These are phyloP conservation scores for Rhizopus sp. DNA, from an alignment of 371 early-diverging fungal species.

Conservation along the genomic window DNA sequence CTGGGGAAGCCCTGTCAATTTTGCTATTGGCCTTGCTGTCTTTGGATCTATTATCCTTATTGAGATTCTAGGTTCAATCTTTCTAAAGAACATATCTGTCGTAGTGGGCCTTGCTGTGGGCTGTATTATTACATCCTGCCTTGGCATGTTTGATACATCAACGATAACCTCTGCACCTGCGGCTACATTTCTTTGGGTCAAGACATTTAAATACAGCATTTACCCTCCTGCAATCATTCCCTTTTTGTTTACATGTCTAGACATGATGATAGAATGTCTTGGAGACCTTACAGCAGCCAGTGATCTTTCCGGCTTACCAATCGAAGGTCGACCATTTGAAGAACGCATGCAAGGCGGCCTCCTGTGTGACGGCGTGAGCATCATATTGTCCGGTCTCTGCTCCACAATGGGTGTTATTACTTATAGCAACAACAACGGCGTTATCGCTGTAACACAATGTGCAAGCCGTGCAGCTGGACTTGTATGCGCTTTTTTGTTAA, in stretches of 20 bases:
- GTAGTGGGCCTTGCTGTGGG: slow-evolving; percentile 61
- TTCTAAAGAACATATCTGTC: slow-evolving; percentile 58
- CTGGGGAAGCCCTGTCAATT: slow-evolving; percentile 48
- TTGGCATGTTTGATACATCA: slow-evolving; percentile 54
- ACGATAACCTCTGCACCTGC: slow-evolving; percentile 52
- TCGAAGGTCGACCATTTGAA: slow-evolving; percentile 59
- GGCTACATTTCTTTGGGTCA: slow-evolving; percentile 61
- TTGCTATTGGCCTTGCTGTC: slow-evolving; percentile 55
- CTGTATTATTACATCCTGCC: slow-evolving; percentile 52
- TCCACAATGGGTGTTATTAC: slow-evolving; percentile 60
- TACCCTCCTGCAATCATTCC: slow-evolving; percentile 64
- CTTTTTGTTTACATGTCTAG: slow-evolving; percentile 50
- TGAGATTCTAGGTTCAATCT: slow-evolving; percentile 60
- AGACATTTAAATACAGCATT: slow-evolving; percentile 50
- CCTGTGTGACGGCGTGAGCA: slow-evolving; percentile 57
- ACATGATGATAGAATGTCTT: slow-evolving; percentile 57
- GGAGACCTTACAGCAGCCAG: slow-evolving; percentile 66
- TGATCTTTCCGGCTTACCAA: slow-evolving; percentile 57
- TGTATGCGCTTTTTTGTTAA: slow-evolving; percentile 53
- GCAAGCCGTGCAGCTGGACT: slow-evolving; percentile 60
- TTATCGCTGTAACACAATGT: slow-evolving; percentile 62
- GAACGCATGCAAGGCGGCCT: slow-evolving; percentile 61
- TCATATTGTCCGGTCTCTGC: slow-evolving; percentile 50
- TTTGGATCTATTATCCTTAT: slow-evolving; percentile 55
- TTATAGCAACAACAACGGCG: slow-evolving; percentile 64